Percentiles rank a stretch among this genome's conserved stretches.
Evolutionary conservation across 2,329 filamentous ascomycete species (phyloP).

Genomic region (Ploettnerulaceae sp.): DNA sequence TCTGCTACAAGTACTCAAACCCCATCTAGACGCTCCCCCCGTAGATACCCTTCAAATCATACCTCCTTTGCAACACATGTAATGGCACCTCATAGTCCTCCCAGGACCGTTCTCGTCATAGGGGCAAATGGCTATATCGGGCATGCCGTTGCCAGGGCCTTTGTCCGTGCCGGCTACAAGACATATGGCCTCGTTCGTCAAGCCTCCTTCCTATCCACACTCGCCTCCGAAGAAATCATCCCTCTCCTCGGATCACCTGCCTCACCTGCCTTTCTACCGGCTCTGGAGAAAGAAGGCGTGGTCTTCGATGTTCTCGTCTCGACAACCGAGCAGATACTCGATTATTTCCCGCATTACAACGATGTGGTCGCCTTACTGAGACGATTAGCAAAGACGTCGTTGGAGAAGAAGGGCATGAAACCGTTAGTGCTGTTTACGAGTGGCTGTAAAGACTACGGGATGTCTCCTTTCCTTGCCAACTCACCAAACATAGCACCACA

Average conservation of each 20-base stretch:
- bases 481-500: slow-evolving; percentile 38
- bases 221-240: slow-evolving; percentile 37
- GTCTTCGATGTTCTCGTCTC: slow-evolving; percentile 42
- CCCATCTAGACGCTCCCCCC: no score
- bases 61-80: no score
- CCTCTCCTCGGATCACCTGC: slow-evolving; percentile 40
- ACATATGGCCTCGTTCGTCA: slow-evolving; percentile 43
- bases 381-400: slow-evolving; percentile 34
- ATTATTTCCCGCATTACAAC: slow-evolving; percentile 39
- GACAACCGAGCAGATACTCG: slow-evolving; percentile 38
- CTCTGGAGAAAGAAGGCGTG: slow-evolving; percentile 18
- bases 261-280: slow-evolving; percentile 32
- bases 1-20: no score
- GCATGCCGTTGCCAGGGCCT: slow-evolving; percentile 41
- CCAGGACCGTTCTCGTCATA: slow-evolving; percentile 39
- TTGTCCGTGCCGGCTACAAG: slow-evolving; percentile 41
- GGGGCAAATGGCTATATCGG: slow-evolving; percentile 48
- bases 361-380: slow-evolving; percentile 36
- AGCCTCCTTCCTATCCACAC: slow-evolving; percentile 27
- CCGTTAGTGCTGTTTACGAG: slow-evolving; percentile 44
- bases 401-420: slow-evolving; percentile 34
- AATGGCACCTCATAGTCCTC: background rate
- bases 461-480: slow-evolving; percentile 31
- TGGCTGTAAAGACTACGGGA: slow-evolving; percentile 48
- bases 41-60: no score